These are phyloP conservation scores for Niveomyces coronatus DNA, from an alignment of 2,329 filamentous ascomycete species.

Conservation along the genomic window DNA sequence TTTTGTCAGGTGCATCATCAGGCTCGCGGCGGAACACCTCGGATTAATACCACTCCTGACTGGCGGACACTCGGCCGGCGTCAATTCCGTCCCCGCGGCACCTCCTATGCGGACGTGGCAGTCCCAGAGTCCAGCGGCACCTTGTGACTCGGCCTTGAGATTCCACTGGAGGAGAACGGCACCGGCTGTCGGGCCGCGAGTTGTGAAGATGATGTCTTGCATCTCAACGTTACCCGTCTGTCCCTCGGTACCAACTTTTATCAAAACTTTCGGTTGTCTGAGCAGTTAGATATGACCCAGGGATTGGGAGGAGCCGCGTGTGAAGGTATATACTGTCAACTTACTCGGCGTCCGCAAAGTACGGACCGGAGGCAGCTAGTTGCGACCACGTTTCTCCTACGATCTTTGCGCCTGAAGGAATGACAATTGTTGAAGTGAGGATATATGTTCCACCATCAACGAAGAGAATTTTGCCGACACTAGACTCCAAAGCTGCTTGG, in stretches of 20 bases:
- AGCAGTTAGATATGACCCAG: neutral
- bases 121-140: constrained; percentile 42
- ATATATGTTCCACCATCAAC: constrained; percentile 35
- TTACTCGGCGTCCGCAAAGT: constrained; percentile 11
- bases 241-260: constrained; percentile 52
- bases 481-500: constrained; percentile 20
- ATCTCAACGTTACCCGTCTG: constrained; percentile 59
- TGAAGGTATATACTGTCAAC: neutral
- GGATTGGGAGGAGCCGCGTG: neutral
- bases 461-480: constrained; percentile 1
- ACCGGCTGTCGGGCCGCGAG: constrained; percentile 53
- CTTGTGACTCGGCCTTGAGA: constrained; percentile 7
- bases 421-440: constrained; percentile 22
- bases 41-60: constrained; percentile 33
- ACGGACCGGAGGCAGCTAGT: constrained; percentile 15
- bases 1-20: constrained; percentile 37
- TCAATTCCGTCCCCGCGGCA: constrained; percentile 54
- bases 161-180: constrained; percentile 63
- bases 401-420: constrained; percentile 24
- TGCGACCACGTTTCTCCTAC: constrained; percentile 27
- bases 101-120: constrained; percentile 66
- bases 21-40: constrained; percentile 49
- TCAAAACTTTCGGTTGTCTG: constrained; percentile 44
- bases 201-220: constrained; percentile 57
- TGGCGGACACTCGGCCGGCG: constrained; percentile 47